Conservation (phyloP, 225 moss, liverwort and hornwort genomes). For the Marchantia paleacea region DNA sequence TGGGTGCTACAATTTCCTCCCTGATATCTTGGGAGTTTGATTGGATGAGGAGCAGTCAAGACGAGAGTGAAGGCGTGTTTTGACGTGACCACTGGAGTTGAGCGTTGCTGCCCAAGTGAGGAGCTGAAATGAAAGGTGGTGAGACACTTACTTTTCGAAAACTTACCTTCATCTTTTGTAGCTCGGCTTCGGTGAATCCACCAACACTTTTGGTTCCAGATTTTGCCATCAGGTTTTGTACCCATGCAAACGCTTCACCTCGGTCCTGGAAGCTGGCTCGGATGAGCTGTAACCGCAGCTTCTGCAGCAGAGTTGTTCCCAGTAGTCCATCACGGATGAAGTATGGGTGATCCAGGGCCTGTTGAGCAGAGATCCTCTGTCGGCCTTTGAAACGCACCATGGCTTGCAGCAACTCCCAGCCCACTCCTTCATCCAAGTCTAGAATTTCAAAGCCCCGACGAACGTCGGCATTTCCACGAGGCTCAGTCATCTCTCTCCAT, state of each 20-base stretch:
- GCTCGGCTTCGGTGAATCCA: slow-evolving; percentile 88
- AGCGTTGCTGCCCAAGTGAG: no score
- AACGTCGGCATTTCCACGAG: slow-evolving; percentile 60
- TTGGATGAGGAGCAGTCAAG: no score
- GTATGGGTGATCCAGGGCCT: slow-evolving; percentile 86
- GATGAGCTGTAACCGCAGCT: slow-evolving; percentile 52
- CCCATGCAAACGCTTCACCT: slow-evolving; percentile 78
- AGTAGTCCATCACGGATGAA: slow-evolving; percentile 67
- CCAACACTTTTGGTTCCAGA: slow-evolving; percentile 79
- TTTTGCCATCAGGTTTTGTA: slow-evolving; percentile 77
- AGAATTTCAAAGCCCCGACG: slow-evolving; percentile 88
- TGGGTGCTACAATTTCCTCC: no score
- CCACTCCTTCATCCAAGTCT: slow-evolving; percentile 82
- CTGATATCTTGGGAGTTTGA: no score
- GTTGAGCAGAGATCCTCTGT: slow-evolving; percentile 68
- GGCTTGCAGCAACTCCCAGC: slow-evolving; percentile 85
- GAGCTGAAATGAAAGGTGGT: no score
- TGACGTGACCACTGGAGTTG: no score
- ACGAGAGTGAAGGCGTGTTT: no score
- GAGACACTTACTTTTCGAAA: not conserved
- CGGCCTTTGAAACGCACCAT: slow-evolving; percentile 91
- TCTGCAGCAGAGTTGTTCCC: slow-evolving; percentile 64
- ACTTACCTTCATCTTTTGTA: slow-evolving; percentile 67
- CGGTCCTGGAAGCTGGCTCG: slow-evolving; percentile 60
- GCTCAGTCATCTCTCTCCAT: slow-evolving; percentile 69